Conservation (phyloP, 1,284 basidiomycete species). For the Peniophora sp. region DNA sequence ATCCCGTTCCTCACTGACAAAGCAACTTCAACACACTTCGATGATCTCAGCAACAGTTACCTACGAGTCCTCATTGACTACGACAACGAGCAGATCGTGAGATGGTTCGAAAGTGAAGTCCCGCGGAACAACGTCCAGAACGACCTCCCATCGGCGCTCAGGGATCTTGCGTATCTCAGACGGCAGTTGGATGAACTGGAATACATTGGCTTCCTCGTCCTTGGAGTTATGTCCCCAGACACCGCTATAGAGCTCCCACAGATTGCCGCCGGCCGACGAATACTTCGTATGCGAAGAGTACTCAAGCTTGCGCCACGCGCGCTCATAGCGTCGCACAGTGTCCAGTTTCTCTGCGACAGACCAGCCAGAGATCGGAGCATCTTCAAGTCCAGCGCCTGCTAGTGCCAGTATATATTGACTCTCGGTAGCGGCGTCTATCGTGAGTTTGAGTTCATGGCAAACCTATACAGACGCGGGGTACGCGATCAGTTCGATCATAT, state of each 20-base stretch:
- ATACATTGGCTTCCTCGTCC: slow-evolving; percentile 15
- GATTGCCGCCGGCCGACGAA: slow-evolving; percentile 24
- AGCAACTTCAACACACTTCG: background rate
- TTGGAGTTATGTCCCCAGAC: slow-evolving; percentile 50
- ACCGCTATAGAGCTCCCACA: slow-evolving; percentile 54
- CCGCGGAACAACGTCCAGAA: slow-evolving; percentile 31
- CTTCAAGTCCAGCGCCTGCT: slow-evolving; percentile 36
- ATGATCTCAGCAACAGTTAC: slow-evolving; percentile 9
- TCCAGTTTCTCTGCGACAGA: slow-evolving; percentile 28
- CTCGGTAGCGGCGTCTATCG: slow-evolving; percentile 27
- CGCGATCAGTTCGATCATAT: too few relatives aligned
- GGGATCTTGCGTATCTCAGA: slow-evolving; percentile 38
- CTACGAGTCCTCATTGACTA: slow-evolving; percentile 27
- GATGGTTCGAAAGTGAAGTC: slow-evolving; percentile 60
- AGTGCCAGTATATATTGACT: slow-evolving; percentile 50
- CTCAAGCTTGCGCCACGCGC: slow-evolving; percentile 37
- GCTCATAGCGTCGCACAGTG: slow-evolving; percentile 33
- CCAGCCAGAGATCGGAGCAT: slow-evolving; percentile 24
- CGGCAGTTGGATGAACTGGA: slow-evolving; percentile 42
- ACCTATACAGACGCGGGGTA: slow-evolving; percentile 25
- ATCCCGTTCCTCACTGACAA: background rate
- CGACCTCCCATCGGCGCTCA: slow-evolving; percentile 38
- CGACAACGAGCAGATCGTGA: slow-evolving; percentile 49
- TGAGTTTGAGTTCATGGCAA: slow-evolving; percentile 29
- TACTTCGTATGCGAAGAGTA: slow-evolving; percentile 30